Percentiles rank a stretch among this genome's conserved stretches.
Evolutionary conservation across 208 protist species (phyloP).

Genomic region (Entamoeba histolytica): DNA sequence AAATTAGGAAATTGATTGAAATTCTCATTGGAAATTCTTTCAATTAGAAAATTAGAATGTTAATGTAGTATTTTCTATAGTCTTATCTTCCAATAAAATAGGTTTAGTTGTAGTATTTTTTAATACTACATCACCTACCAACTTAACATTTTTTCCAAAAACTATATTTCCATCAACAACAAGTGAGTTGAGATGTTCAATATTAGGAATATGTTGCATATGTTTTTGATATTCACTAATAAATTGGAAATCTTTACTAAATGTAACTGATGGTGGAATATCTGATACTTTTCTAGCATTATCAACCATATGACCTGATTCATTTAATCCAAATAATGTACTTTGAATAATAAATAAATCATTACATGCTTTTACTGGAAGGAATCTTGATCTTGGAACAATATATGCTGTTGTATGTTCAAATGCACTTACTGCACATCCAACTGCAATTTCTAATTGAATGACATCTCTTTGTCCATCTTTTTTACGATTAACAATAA

Average conservation of each 20-base stretch:
- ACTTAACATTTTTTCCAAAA: slow-evolving; percentile 37
- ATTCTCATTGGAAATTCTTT: too few species aligned
- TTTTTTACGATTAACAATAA: slow-evolving; percentile 52
- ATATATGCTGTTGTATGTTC: slow-evolving; percentile 50
- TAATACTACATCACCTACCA: slow-evolving; percentile 23
- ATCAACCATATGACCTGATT: slow-evolving; percentile 26
- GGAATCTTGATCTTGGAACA: slow-evolving; percentile 75
- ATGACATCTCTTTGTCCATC: slow-evolving; percentile 33
- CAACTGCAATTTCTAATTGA: slow-evolving; percentile 57
- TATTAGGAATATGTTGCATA: slow-evolving; percentile 24
- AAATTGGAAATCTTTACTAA: slow-evolving; percentile 43
- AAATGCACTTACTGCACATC: slow-evolving; percentile 80
- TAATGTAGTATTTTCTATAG: neutral
- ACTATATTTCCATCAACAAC: slow-evolving; percentile 48
- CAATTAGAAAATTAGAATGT: neutral
- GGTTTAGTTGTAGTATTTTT: neutral
- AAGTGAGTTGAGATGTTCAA: slow-evolving; percentile 43
- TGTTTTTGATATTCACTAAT: slow-evolving; percentile 21
- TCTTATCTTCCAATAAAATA: neutral
- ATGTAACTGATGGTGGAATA: slow-evolving; percentile 39
- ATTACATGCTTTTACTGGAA: slow-evolving; percentile 75
- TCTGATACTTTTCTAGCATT: slow-evolving; percentile 15
- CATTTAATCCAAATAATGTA: slow-evolving; percentile 60
- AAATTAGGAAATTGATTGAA: too few species aligned
- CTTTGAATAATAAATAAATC: slow-evolving; percentile 82